These are phyloP conservation scores for Vaccinium corymbosum DNA, from an alignment of 148 eudicot genomes.

Conservation along the genomic window DNA sequence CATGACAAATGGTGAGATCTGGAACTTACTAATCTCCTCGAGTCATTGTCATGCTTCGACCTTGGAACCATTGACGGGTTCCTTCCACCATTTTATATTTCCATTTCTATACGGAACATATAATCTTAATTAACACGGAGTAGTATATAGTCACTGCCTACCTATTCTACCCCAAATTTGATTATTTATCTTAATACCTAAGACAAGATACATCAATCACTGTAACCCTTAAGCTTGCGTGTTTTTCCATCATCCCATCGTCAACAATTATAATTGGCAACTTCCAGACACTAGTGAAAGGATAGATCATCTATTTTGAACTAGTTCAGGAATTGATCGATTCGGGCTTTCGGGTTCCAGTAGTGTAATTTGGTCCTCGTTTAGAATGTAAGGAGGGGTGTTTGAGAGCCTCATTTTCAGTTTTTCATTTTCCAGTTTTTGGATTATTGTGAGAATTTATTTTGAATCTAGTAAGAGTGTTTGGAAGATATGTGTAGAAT, in stretches of 20 bases:
- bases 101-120: background rate
- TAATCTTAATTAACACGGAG: too few relatives aligned
- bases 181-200: background rate
- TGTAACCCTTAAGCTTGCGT: background rate
- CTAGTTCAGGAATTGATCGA: too few relatives aligned
- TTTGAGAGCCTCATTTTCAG: too few relatives aligned
- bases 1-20: background rate
- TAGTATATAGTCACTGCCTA: background rate
- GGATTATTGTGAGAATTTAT: too few relatives aligned
- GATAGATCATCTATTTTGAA: too few relatives aligned
- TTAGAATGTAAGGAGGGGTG: too few relatives aligned
- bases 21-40: background rate
- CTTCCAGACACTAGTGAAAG: too few relatives aligned
- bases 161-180: background rate
- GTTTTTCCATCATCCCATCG: background rate
- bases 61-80: conserved; percentile 1
- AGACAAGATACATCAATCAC: background rate
- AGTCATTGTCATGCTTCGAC: conserved; percentile 11
- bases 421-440: too few relatives aligned
- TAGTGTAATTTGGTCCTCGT: too few relatives aligned
- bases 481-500: too few relatives aligned
- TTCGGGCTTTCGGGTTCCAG: too few relatives aligned
- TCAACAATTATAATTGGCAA: background rate
- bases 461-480: too few relatives aligned
- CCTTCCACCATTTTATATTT: background rate